Evolutionary conservation across 352 stramenopile species (phyloP).

Genomic region (Pythium vanterpoolii): DNA sequence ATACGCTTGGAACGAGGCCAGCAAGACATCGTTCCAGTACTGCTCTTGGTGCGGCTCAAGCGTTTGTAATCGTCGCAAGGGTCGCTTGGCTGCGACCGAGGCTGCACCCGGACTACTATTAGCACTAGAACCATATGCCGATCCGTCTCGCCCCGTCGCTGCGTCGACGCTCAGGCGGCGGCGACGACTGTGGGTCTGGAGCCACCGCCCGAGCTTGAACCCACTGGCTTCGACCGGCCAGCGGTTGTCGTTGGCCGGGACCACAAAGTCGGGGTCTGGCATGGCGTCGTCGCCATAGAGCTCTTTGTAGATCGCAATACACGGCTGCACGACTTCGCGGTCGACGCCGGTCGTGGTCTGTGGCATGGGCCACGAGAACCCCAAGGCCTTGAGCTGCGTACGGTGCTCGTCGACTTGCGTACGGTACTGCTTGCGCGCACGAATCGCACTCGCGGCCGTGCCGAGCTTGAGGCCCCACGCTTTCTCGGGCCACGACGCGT

Average conservation of each 20-base stretch:
- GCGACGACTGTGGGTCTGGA: slow-evolving; percentile 63
- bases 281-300: slow-evolving; percentile 70
- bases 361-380: slow-evolving; percentile 90
- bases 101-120: too few species aligned
- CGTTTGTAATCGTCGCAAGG: neutral
- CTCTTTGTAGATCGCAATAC: slow-evolving; percentile 74
- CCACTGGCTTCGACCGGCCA: slow-evolving; percentile 86
- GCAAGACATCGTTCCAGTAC: slow-evolving; percentile 74
- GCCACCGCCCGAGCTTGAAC: slow-evolving; percentile 85
- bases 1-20: slow-evolving; percentile 60
- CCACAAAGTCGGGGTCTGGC: slow-evolving; percentile 47
- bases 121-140: too few species aligned
- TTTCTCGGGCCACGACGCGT: slow-evolving; percentile 75
- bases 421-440: slow-evolving; percentile 82
- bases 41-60: slow-evolving; percentile 52
- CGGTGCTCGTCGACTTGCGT: slow-evolving; percentile 78
- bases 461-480: slow-evolving; percentile 87
- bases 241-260: slow-evolving; percentile 67
- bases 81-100: neutral
- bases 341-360: slow-evolving; percentile 44
- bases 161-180: slow-evolving; percentile 13
- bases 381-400: slow-evolving; percentile 80
- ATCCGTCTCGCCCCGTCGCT: slow-evolving; percentile 9
- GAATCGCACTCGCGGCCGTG: slow-evolving; percentile 89
- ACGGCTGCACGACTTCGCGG: slow-evolving; percentile 53